Conservation (phyloP, 345 rosid genomes). For the Lepidium didymum region DNA sequence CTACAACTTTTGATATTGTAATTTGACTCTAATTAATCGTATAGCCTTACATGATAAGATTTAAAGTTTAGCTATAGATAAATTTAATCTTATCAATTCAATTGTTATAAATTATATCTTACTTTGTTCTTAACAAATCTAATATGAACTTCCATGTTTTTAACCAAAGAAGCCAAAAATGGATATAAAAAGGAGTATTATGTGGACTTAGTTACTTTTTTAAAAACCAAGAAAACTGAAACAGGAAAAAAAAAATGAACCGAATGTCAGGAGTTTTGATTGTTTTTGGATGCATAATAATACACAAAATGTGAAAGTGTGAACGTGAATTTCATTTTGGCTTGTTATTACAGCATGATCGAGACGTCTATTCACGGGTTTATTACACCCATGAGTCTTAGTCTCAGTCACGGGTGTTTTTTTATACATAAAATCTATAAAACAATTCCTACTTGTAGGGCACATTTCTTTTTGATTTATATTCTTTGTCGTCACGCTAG, state of each 20-base stretch:
- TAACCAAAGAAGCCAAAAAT: background rate
- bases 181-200: background rate
- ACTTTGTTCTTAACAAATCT: no score
- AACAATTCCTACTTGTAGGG: conserved; percentile 7
- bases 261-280: background rate
- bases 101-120: no score
- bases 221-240: conserved; percentile 6
- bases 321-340: conserved; percentile 8
- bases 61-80: no score
- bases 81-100: no score
- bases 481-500: conserved; percentile 13
- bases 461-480: conserved; percentile 11
- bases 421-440: background rate
- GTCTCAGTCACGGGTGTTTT: conserved; percentile 6
- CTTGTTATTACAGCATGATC: conserved; percentile 1
- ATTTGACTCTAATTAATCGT: no score
- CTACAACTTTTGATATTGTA: no score
- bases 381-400: background rate
- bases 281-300: background rate
- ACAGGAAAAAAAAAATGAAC: background rate
- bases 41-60: no score
- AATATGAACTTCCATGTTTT: background rate
- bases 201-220: background rate
- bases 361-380: conserved; percentile 4
- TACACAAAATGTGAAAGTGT: background rate